Percentiles rank a stretch among this genome's conserved stretches.
These are phyloP conservation scores for Pulveroboletus ravenelii DNA, from an alignment of 768 basidiomycete genomes.

Conservation along the genomic window DNA sequence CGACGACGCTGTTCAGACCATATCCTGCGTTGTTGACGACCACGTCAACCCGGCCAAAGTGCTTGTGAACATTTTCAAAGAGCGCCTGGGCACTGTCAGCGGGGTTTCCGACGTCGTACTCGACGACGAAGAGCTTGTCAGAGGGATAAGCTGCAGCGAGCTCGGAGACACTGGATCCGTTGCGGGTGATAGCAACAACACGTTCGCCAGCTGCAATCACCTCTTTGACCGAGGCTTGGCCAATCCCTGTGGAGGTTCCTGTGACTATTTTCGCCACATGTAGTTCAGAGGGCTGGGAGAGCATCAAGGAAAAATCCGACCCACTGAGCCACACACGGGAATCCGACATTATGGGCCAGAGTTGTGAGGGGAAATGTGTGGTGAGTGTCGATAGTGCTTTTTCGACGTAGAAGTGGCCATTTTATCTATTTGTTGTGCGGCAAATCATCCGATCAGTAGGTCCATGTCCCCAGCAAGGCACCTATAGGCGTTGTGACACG, in stretches of 20 bases:
- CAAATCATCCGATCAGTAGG: no score
- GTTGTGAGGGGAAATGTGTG: neutral
- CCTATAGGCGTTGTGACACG: no score
- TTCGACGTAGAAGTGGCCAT: no score
- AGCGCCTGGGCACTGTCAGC: constrained; percentile 12
- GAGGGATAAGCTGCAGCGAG: constrained; percentile 12
- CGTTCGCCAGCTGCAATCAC: no score
- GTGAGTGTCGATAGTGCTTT: no score
- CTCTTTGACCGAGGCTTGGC: constrained; percentile 26
- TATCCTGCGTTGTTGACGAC: constrained; percentile 34
- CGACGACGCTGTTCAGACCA: constrained; percentile 23
- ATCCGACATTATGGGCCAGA: constrained; percentile 9
- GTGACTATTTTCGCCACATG: constrained; percentile 29
- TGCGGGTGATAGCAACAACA: constrained; percentile 11
- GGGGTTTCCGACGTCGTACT: constrained; percentile 29
- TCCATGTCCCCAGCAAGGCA: no score
- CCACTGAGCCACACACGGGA: constrained; percentile 24
- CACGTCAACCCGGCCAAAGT: constrained; percentile 32
- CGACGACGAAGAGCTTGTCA: constrained; percentile 25
- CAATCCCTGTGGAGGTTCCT: constrained; percentile 39
- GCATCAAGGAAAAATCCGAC: neutral
- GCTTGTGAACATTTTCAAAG: constrained; percentile 17
- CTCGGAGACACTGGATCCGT: constrained; percentile 15
- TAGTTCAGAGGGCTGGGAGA: neutral
- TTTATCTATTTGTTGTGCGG: no score